phyloP scores from a whole-genome alignment of 139 green algal species.

The Desmodesmus armatus region DNA sequence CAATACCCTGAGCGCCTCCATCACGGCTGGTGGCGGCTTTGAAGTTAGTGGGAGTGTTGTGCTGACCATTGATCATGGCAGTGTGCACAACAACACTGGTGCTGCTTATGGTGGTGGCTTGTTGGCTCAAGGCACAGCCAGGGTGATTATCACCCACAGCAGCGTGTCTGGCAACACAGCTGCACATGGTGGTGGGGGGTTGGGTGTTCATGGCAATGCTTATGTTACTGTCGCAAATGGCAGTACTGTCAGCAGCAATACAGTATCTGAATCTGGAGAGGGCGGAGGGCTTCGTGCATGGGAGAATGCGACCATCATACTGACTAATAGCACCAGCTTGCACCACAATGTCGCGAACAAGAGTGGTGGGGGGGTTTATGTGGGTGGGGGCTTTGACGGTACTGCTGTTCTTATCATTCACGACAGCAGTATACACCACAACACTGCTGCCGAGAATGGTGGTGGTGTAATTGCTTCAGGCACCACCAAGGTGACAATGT shows the following conservation, averaged over 20 bases:
- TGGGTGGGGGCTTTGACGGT: neutral
- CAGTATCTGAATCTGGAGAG: neutral
- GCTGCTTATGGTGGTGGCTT: no score
- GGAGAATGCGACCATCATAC: no score
- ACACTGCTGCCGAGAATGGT: neutral
- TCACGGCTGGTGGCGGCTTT: no score
- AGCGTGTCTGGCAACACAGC: neutral
- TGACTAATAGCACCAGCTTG: neutral
- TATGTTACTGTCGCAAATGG: neutral
- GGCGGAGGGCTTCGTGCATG: neutral
- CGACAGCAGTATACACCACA: no score
- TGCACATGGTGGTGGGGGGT: neutral
- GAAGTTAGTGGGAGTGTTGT: no score
- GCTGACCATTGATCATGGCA: no score
- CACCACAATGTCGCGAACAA: neutral
- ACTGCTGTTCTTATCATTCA: neutral
- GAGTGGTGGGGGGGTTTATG: neutral
- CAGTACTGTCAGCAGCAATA: neutral
- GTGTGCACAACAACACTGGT: no score
- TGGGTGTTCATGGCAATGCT: neutral
- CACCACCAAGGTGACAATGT: neutral
- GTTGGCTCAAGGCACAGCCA: neutral
- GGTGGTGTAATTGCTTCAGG: neutral
- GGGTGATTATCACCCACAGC: neutral
- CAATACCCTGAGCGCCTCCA: no score